phyloP scores from a whole-genome alignment of 345 rosid species.

The Populus euphratica region DNA sequence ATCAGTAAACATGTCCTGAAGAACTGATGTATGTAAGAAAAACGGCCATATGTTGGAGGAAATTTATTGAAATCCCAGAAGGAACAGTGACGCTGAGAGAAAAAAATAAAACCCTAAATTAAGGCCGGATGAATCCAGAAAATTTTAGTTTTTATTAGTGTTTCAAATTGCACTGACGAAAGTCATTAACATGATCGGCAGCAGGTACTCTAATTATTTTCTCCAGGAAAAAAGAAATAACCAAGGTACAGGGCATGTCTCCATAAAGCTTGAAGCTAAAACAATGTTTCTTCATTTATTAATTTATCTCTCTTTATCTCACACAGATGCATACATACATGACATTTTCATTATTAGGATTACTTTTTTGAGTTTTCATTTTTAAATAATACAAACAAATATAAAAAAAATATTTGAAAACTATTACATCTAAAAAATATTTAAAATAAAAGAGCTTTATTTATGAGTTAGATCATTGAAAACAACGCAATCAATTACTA shows the following conservation, averaged over 20 bases:
- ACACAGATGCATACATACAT: not conserved
- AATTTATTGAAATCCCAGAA: too few relatives aligned
- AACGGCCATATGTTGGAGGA: not conserved
- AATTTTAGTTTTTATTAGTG: constrained; percentile 30
- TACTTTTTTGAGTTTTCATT: too few relatives aligned
- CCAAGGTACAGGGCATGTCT: not conserved
- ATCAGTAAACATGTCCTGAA: not conserved
- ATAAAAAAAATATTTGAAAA: too few relatives aligned
- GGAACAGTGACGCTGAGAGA: too few relatives aligned
- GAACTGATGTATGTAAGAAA: too few relatives aligned
- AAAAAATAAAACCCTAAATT: not conserved
- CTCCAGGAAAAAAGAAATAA: not conserved
- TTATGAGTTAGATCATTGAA: too few relatives aligned
- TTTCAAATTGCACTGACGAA: constrained; percentile 5
- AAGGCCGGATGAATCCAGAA: constrained; percentile 6
- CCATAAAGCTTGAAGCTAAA: not conserved
- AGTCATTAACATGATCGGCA: not conserved
- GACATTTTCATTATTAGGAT: not conserved
- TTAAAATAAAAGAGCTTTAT: too few relatives aligned
- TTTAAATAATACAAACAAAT: too few relatives aligned
- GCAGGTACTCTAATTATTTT: not conserved
- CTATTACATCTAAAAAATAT: too few relatives aligned
- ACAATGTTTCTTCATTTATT: not conserved
- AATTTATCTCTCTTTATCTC: too few relatives aligned
- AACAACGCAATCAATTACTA: too few relatives aligned